These are phyloP conservation scores for Cucurbita moschata DNA, from an alignment of 306 rosid genomes.

Conservation along the genomic window DNA sequence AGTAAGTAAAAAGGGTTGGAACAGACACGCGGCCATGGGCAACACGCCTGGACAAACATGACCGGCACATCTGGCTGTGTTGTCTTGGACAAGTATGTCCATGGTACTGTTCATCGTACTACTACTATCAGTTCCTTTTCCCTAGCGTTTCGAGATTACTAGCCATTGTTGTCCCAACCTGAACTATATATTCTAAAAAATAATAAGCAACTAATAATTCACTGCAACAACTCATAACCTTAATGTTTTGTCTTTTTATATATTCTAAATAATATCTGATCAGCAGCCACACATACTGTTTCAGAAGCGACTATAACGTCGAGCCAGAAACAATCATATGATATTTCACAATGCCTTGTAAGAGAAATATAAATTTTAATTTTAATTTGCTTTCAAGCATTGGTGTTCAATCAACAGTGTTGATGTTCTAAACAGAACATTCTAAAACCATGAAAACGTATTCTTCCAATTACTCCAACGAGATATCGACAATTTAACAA, in stretches of 20 bases:
- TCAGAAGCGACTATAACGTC: neutral
- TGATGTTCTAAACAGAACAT: neutral
- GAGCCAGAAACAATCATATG: neutral
- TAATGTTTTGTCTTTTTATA: neutral
- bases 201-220: neutral
- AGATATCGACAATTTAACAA: neutral
- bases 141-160: no score
- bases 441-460: neutral
- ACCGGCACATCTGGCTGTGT: no score
- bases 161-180: no score
- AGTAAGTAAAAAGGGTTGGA: no score
- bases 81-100: no score
- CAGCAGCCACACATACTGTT: neutral
- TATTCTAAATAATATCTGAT: neutral
- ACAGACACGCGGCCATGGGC: no score
- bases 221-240: neutral
- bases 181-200: neutral
- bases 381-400: neutral
- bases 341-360: neutral
- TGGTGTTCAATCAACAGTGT: neutral
- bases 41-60: no score
- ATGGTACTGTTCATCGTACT: no score
- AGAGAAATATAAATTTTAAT: neutral
- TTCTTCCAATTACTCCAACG: neutral
- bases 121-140: neutral